Base-by-base conservation (phyloP, 352 stramenopile genomes). In the Aphanomyces euteiches region DNA sequence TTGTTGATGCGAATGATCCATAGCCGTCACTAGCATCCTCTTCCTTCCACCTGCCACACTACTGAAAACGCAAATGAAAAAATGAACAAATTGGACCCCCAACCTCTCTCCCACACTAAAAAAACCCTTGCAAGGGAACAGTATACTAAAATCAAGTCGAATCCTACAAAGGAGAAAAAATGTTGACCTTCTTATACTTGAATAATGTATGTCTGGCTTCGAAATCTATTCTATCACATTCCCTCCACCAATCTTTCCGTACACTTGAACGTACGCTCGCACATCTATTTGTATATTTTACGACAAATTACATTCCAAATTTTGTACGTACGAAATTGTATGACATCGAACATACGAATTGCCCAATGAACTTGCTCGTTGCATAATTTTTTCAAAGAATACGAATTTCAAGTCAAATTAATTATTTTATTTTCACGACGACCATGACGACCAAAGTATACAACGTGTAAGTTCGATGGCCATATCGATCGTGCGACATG, bases 21-120 rank as follows among this genome's bases (percentile, higher is more conserved):
- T 70, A 17, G 64, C 64, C 36, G 64, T 70, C n/a, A 70, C 64
- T 17, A 70, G 53, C 64, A 70, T 70, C n/a, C 39, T 69, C 40
- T 70, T 41, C 38, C 15, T 21, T 15, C 12, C 8, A 61, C 47
- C 36, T 64, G 54, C 54, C 54, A 41, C 54, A 61, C 54, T 61
- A 70, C 56, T 41, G 59, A 69, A n/a, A 69, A 28, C 28, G 63
- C 63, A 69, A 69, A 70, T 70, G 64, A 70, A 70, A 70, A 70
- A 70, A 70, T 70, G 64, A 70, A 70, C 64, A 70, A 63, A 50
- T 70, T 15, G 28, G 28, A 28, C 28, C 28, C 28, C 61, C 54
- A 21, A 8, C 50, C 19, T 47, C 64, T 70, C 37, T 54, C 64
- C 54, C 48, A 61, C 50, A 28, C 50, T 58, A 28, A 61, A 61